Base-by-base conservation (phyloP, 768 basidiomycete genomes). In the Lactarius hengduanensis region DNA sequence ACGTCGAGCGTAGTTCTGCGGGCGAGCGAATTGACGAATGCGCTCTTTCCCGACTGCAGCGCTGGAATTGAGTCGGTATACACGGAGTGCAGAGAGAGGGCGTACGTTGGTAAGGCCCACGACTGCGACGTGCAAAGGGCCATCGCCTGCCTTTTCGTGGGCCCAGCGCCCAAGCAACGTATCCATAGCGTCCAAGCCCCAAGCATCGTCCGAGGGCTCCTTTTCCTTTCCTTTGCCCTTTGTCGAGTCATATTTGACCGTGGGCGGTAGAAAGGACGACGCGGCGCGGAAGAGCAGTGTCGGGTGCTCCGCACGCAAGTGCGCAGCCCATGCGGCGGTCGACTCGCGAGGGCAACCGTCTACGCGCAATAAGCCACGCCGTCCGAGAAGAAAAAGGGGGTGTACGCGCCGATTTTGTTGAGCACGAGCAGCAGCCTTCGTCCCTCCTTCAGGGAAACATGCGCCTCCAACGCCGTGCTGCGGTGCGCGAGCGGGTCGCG, bases 51-150 rank as follows among this genome's bases (percentile, higher is more conserved):
- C 15, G 82, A 81, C 91, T 93, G 63, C 16, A 62, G n/a, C 65
- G 50, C 59, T 4, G 34, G 59, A 30, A 68, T 55, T 69, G 38
- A 53, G 54, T 32, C 28, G 8, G 26, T 16, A 58, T 40, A 41
- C 32, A 50, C 3, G 32, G 16, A 55, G 45, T 10, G 57, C 47
- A 22, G 61, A 15, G 8, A 11, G 30, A 38, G 40, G 41, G 76
- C 89, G 67, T 72, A 92, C 94, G 72, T 94, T 94, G 0, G 91
- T 84, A 30, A 91, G 76, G n/a, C 95, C 95, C 65, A 92, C 87
- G 22, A 96, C 84, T 40, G 91, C 92, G 59, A 94, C 86, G 30
- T 81, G 78, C 13, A 95, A 77, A 1, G 84, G 82, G 61, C 80
- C 78, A 15, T 82, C 80, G 3, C 77, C 76, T 15, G 77, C 72